Base-by-base conservation (phyloP, 495 filamentous ascomycete species). In the Lepidopterella palustris region DNA sequence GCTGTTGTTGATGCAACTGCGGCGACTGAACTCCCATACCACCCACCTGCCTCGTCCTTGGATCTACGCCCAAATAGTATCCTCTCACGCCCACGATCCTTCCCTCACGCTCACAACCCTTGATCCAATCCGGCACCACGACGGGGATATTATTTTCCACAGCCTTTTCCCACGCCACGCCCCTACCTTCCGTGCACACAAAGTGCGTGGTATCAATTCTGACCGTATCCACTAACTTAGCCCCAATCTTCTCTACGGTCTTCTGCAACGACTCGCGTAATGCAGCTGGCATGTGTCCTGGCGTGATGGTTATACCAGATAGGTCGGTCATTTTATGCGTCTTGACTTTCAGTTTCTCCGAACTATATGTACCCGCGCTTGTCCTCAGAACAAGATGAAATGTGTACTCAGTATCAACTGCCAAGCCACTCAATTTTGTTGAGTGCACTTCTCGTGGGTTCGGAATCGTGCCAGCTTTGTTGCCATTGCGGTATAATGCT, bases 291-390 rank as follows among this genome's bases (percentile, higher is more conserved):
- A 99, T 78, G 58, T 95, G 81, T 20, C 93, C 93, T 4, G 90
- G 87, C 11, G 92, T 97, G 56, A 99, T 87, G 10, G 95, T 97
- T 71, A 99, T 95, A 49, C 93, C 93, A 54, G 86, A 89, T 49
- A 99, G 78, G 73, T 99, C 93, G 26, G 93, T 97, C 95, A 97
- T 97, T 78, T 97, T 96, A 76, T 97, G 95, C 45, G 93, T 99
- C 61, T 84, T 83, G 49, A 96, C 89, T 6, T 82, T 81, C 55
- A 99, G 77, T 69, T 88, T 89, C 70, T 96, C 88, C 64, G 86
- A 90, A 50, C 81, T 78, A 63, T 84, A 89, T 23, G 88, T 92
- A 27, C 93, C 92, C n/a, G 95, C 93, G 24, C 82, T 87, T 0
- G 93, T 97, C 63, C 89, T 82, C 69, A 99, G 76, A 32, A 97